Percentiles rank a stretch among this genome's conserved stretches.
These are phyloP conservation scores for Pestalotiopsis sp. DNA, from an alignment of 2,329 filamentous ascomycete species.

Conservation along the genomic window DNA sequence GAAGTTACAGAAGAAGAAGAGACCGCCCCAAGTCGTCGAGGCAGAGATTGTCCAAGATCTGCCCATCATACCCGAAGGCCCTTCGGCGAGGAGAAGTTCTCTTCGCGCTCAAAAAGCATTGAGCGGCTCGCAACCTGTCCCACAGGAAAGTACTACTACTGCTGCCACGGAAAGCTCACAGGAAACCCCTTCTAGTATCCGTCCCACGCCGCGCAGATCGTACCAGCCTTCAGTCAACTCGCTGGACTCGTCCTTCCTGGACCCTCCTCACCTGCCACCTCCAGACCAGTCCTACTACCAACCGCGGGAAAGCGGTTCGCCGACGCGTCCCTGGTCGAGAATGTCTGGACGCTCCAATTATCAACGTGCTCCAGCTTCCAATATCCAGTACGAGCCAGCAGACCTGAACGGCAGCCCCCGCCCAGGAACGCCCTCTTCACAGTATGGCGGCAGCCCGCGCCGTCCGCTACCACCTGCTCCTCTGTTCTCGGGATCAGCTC, in stretches of 20 bases:
- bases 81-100: conserved; percentile 44
- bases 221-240: conserved; percentile 59
- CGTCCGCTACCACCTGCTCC: conserved; percentile 88
- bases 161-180: conserved; percentile 42
- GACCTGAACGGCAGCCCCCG: conserved; percentile 89
- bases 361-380: conserved; percentile 70
- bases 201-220: conserved; percentile 43
- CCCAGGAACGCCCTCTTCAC: conserved; percentile 86
- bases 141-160: conserved; percentile 17
- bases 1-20: conserved; percentile 51
- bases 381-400: conserved; percentile 77
- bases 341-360: conserved; percentile 60
- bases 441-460: conserved; percentile 85
- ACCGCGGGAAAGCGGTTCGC: conserved; percentile 50
- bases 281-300: conserved; percentile 68
- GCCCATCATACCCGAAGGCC: conserved; percentile 54
- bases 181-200: conserved; percentile 43
- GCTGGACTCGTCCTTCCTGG: conserved; percentile 52
- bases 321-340: conserved; percentile 57
- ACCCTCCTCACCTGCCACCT: conserved; percentile 62
- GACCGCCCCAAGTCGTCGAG: conserved; percentile 29
- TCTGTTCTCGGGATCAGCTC: conserved; percentile 66
- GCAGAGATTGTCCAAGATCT: conserved; percentile 42
- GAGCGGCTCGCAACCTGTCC: conserved; percentile 19
- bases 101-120: conserved; percentile 31